Percentiles rank a stretch among this genome's conserved stretches.
These are phyloP conservation scores for Stachybotrys elegans DNA, from an alignment of 2,329 filamentous ascomycete genomes.

Conservation along the genomic window DNA sequence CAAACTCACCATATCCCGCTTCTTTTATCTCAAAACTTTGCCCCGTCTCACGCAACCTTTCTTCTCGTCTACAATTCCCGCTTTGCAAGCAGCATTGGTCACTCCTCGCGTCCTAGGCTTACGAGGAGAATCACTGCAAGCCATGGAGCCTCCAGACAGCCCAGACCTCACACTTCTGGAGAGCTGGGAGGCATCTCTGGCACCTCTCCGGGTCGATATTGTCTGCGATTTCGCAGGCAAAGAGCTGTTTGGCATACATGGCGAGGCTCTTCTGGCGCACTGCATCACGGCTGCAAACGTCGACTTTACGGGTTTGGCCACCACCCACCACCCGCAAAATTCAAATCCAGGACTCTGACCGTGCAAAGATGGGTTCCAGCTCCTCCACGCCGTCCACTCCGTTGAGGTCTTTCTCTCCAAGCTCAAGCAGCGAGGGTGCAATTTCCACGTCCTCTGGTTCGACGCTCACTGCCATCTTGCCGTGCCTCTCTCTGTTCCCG, in stretches of 20 bases:
- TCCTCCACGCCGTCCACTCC: conserved; percentile 65
- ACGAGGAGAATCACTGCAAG: too few species aligned
- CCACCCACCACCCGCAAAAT: background rate
- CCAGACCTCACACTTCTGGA: too few species aligned
- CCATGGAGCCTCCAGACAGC: too few species aligned
- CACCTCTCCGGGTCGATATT: conserved; percentile 49
- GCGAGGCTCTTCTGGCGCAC: conserved; percentile 64
- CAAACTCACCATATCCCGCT: too few species aligned
- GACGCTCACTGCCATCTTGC: too few species aligned
- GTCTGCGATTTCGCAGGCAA: conserved; percentile 72
- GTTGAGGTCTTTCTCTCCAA: conserved; percentile 62
- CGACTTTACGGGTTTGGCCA: conserved; percentile 49
- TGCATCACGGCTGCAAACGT: conserved; percentile 58
- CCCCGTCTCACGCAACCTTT: too few species aligned
- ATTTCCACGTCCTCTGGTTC: conserved; percentile 70
- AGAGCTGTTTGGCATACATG: conserved; percentile 68
- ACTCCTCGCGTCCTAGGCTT: too few species aligned
- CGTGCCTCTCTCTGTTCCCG: conserved; percentile 51
- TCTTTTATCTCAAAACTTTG: too few species aligned
- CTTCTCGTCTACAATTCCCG: too few species aligned
- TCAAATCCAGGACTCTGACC: conserved; percentile 2
- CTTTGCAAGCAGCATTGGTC: too few species aligned
- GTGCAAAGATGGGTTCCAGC: conserved; percentile 54
- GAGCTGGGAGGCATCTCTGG: conserved; percentile 9
- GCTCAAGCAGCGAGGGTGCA: conserved; percentile 58